These are phyloP conservation scores for Nothopassalora personata DNA, from an alignment of 2,329 filamentous ascomycete genomes.

Conservation along the genomic window DNA sequence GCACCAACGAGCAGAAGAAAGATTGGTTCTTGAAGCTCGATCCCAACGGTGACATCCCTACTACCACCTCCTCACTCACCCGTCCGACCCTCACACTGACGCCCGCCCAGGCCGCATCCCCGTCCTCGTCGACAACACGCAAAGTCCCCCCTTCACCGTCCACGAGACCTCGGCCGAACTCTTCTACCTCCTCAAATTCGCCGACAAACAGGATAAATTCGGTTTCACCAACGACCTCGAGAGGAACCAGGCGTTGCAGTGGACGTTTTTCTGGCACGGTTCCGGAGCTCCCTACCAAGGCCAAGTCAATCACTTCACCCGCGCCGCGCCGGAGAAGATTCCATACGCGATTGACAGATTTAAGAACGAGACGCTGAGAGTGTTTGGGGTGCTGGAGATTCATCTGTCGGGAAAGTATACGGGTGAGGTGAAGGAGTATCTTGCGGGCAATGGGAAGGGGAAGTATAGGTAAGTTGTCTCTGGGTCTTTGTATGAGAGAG, in stretches of 20 bases:
- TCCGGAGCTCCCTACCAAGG: constrained; percentile 41
- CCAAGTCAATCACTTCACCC: constrained; percentile 44
- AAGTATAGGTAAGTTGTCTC: constrained; percentile 39
- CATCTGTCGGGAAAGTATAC: constrained; percentile 49
- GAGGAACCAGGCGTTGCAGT: constrained; percentile 46
- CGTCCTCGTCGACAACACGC: constrained; percentile 47
- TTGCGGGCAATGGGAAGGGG: constrained; percentile 50
- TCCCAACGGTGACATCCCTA: constrained; percentile 20
- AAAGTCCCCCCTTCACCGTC: constrained; percentile 47
- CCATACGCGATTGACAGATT: constrained; percentile 49
- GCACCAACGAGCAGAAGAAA: constrained; percentile 52
- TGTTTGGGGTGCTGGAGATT: constrained; percentile 53
- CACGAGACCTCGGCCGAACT: constrained; percentile 52
- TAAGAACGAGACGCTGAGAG: constrained; percentile 48
- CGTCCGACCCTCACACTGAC: constrained; percentile 1
- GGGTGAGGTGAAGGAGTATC: constrained; percentile 46
- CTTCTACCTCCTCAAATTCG: constrained; percentile 48
- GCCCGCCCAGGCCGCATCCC: constrained; percentile 40
- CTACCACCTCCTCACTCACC: too few relatives aligned
- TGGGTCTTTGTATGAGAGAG: background rate
- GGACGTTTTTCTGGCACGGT: constrained; percentile 53
- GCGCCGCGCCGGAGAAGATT: constrained; percentile 43
- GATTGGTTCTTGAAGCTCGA: constrained; percentile 50
- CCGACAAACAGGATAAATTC: constrained; percentile 47
- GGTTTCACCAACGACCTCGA: constrained; percentile 50